These are phyloP conservation scores for Aspergillus intermedius DNA, from an alignment of 2,329 filamentous ascomycete genomes.

Conservation along the genomic window DNA sequence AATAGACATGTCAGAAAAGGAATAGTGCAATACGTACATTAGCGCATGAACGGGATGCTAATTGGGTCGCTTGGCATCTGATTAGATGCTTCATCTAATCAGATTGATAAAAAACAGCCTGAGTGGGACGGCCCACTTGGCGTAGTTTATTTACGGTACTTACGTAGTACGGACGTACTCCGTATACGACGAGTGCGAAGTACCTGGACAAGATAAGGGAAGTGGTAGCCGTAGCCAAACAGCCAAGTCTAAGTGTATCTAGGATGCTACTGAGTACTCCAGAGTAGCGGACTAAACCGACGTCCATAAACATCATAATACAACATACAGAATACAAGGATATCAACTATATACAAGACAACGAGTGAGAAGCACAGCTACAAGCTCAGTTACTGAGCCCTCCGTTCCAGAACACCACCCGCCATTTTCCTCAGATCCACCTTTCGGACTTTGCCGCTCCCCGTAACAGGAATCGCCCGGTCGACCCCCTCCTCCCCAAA, in stretches of 20 bases:
- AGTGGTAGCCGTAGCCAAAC: too few species aligned
- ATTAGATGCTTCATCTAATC: constrained; percentile 29
- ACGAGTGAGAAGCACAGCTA: not conserved
- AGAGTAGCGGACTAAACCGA: too few species aligned
- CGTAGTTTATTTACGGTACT: constrained; percentile 2
- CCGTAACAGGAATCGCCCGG: constrained; percentile 56
- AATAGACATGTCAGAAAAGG: not conserved
- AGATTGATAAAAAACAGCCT: not conserved
- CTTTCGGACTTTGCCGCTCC: constrained; percentile 65
- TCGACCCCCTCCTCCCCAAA: constrained; percentile 56
- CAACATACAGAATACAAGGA: not conserved
- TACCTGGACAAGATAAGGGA: too few species aligned
- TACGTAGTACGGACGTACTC: not conserved
- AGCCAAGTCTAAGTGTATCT: too few species aligned
- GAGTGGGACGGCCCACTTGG: too few species aligned
- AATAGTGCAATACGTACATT: not conserved
- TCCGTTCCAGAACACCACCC: constrained; percentile 36
- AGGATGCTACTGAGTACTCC: too few species aligned
- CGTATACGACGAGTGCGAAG: too few species aligned
- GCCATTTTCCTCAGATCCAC: constrained; percentile 47
- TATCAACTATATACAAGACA: not conserved
- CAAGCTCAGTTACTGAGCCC: not conserved
- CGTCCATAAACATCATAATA: too few species aligned
- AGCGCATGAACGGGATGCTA: not conserved
- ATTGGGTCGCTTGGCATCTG: constrained; percentile 9